Evolutionary conservation across 2,329 filamentous ascomycete species (phyloP), one percentile per base, ranked within the genome.

Genomic region (Incumbomyces delicatus): DNA sequence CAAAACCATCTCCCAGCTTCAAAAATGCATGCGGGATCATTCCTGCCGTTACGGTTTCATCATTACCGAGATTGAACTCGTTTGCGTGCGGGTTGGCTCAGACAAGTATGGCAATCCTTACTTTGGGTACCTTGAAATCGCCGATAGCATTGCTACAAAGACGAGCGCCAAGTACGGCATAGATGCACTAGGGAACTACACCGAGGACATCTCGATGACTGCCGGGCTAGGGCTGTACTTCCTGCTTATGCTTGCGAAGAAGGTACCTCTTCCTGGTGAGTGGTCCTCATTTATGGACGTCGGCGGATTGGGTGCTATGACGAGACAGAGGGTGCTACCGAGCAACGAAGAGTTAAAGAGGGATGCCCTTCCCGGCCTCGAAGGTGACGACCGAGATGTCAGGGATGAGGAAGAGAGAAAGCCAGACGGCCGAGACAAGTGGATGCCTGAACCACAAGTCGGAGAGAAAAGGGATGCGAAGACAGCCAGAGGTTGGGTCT

Each of bases 31-130:
- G 87, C 87, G 90, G 64, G 87, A 94, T 68, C 86, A 95, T 68
- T 81, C 82, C 55, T 94, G 87, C 62, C 82, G 90, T 49, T 96
- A 95, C 65, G 90, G 90, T 46, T 96, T 95, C 72, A 90, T 96
- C 65, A 80, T 95, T 61, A 95, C 87, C 1, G 90, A 95, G 68
- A 95, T 95, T 58, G 90, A 96, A 68, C 80, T 95, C 7, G 82
- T 95, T 33, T 81, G 92, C 57, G 87, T 95, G 1, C 86, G 89
- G 58, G 86, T 85, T 55, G 88, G 89, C 44, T 70, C 67, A 47
- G 68, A 77, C 63, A 56, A 82, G 75, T 59, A 59, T 22, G 68
- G 74, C 34, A 80, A 80, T 1, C 89, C 89, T 0, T 81, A 87
- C 62, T 95, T 95, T 60, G 89, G 90, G n/a, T 87, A 82, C 64